A percentile compares a stretch with the other conserved stretches of the same genome.
Conservation (phyloP, 2,329 filamentous ascomycete species). For the Arthrobotrys conoides region DNA sequence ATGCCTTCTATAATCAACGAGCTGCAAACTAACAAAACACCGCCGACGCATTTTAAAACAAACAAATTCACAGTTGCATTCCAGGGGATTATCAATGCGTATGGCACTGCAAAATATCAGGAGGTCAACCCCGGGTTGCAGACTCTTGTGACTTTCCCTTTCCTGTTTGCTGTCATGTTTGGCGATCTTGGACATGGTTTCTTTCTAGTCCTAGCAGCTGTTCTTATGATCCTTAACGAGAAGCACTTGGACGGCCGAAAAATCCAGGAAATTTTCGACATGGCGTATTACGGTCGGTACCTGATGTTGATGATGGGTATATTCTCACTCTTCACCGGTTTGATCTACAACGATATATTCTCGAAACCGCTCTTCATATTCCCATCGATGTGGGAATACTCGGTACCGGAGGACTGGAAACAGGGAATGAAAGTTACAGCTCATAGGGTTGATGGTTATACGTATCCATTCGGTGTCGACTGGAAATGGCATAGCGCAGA, state of each 20-base stretch:
- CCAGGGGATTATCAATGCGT: conserved; percentile 98
- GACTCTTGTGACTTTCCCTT: conserved; percentile 98
- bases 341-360: conserved; percentile 98
- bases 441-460: conserved; percentile 79
- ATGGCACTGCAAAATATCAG: conserved; percentile 96
- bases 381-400: conserved; percentile 88
- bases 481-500: conserved; percentile 97
- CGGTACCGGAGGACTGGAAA: conserved; percentile 77
- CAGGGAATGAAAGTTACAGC: conserved; percentile 77
- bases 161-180: conserved; percentile 99
- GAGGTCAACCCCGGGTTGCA: conserved; percentile 97
- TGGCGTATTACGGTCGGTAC: conserved; percentile 99
- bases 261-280: conserved; percentile 95
- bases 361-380: conserved; percentile 93
- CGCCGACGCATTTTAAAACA: conserved; percentile 95
- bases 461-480: conserved; percentile 95
- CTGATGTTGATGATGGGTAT: conserved; percentile 98
- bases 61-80: conserved; percentile 99
- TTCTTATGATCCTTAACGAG: conserved; percentile 97
- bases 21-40: conserved; percentile 96
- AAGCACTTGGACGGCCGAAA: conserved; percentile 85
- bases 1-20: conserved; percentile 99
- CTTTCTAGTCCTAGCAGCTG: conserved; percentile 86
- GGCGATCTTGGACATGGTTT: conserved; percentile 95
- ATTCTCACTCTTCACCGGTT: conserved; percentile 96